phyloP scores from a whole-genome alignment of 2,329 filamentous ascomycete genomes.

The Xylariaceae sp. region DNA sequence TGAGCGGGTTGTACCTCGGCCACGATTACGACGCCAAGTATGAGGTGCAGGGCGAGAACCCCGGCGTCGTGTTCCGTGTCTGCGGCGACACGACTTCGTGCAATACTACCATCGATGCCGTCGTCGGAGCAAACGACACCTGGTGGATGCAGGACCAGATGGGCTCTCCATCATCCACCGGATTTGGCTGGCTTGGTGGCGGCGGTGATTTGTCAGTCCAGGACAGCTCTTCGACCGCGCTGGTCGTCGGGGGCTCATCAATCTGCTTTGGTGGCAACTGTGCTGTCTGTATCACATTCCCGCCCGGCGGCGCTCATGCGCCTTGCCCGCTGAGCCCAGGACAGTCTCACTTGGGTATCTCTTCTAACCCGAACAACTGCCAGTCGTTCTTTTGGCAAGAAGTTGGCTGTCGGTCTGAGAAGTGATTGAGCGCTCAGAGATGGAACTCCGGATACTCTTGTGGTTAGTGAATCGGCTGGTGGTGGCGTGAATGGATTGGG shows the following conservation, averaged over 20 bases:
- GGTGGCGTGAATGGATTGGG: neutral
- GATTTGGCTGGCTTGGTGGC: slow-evolving; percentile 25
- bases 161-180: slow-evolving; percentile 15
- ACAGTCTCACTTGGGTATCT: slow-evolving; percentile 19
- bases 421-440: neutral
- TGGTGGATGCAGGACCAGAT: slow-evolving; percentile 26
- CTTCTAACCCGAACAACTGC: slow-evolving; percentile 18
- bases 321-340: slow-evolving; percentile 19
- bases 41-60: slow-evolving; percentile 23
- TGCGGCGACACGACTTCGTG: slow-evolving; percentile 15
- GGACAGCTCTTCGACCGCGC: slow-evolving; percentile 1
- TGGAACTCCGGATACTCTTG: neutral
- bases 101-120: slow-evolving; percentile 7
- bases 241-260: slow-evolving; percentile 17
- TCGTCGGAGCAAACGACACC: slow-evolving; percentile 14
- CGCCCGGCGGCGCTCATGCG: slow-evolving; percentile 18
- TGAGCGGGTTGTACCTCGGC: slow-evolving; percentile 20
- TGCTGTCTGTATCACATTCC: slow-evolving; percentile 22
- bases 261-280: slow-evolving; percentile 22
- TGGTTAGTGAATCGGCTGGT: too few relatives aligned
- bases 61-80: slow-evolving; percentile 23
- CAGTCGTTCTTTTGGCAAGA: slow-evolving; percentile 22
- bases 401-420: slow-evolving; percentile 15
- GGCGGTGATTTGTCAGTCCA: slow-evolving; percentile 18
- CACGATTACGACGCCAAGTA: slow-evolving; percentile 23